Evolutionary conservation across 1,139 yeast genomes (phyloP).

Genomic region (Petasospora rhodanensis): DNA sequence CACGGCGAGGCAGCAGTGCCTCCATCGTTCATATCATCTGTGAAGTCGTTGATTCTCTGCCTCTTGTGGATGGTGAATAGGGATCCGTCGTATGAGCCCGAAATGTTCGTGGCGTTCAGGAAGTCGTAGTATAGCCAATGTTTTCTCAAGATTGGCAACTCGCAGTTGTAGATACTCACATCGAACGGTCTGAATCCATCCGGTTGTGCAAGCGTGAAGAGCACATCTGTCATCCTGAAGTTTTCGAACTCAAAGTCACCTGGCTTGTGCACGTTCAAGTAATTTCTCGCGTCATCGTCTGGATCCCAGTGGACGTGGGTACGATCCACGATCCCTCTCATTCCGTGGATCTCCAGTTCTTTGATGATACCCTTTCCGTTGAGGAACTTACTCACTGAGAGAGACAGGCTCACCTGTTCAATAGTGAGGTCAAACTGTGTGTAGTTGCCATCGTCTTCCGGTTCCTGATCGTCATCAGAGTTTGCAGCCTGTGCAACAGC

Average conservation of each 20-base stretch:
- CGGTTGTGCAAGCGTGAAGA: conserved; percentile 81
- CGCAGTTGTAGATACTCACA: conserved; percentile 83
- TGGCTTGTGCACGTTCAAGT: conserved; percentile 65
- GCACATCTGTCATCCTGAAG: conserved; percentile 77
- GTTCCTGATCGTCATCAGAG: conserved; percentile 31
- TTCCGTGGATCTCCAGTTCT: conserved; percentile 76
- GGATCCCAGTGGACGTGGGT: conserved; percentile 82
- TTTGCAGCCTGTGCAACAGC: conserved; percentile 47
- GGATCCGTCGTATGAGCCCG: conserved; percentile 91
- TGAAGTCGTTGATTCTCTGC: conserved; percentile 21
- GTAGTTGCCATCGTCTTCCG: conserved; percentile 82
- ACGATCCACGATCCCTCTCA: conserved; percentile 89
- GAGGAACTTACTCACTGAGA: conserved; percentile 82
- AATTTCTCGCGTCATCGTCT: conserved; percentile 77
- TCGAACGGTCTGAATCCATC: conserved; percentile 75
- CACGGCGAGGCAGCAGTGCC: conserved; percentile 32
- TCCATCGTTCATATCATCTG: conserved; percentile 9
- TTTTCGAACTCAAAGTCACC: conserved; percentile 93
- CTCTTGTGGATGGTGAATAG: conserved; percentile 81
- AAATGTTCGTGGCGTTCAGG: conserved; percentile 75
- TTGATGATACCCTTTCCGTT: conserved; percentile 85
- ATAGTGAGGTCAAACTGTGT: conserved; percentile 92
- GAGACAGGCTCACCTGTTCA: conserved; percentile 75
- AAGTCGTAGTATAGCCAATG: conserved; percentile 92
- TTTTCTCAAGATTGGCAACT: conserved; percentile 70